Evolutionary conservation across 257 asterid genomes (phyloP).

Genomic region (Anisodus tanguticus): DNA sequence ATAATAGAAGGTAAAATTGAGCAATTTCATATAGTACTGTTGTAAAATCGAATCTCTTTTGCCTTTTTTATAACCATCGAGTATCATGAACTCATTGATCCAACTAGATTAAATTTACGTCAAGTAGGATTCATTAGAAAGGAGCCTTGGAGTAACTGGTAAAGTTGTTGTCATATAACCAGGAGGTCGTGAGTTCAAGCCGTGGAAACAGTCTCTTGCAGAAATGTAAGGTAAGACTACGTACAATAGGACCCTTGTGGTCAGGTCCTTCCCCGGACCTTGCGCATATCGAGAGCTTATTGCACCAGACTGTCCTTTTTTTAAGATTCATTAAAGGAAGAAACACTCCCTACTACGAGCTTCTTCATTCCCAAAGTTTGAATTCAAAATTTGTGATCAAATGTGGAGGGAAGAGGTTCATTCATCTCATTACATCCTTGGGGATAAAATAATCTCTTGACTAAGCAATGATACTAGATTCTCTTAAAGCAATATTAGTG

Average conservation of each 20-base stretch:
- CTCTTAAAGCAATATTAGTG: neutral
- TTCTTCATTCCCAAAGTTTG: neutral
- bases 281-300: no score
- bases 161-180: neutral
- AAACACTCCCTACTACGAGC: neutral
- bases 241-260: no score
- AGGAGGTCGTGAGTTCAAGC: no score
- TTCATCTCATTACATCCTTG: neutral
- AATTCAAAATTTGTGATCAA: neutral
- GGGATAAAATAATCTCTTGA: neutral
- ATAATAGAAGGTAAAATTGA: no score
- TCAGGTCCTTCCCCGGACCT: no score
- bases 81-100: fast-evolving
- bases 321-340: no score
- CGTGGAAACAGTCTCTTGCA: no score
- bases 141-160: neutral
- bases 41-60: no score
- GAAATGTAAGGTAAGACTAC: no score
- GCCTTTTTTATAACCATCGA: neutral
- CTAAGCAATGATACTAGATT: neutral
- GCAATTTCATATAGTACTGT: no score
- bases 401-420: fast-evolving
- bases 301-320: no score
- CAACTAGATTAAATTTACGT: neutral
- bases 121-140: fast-evolving